Conservation (phyloP, 345 rosid genomes). For the Brassica juncea region DNA sequence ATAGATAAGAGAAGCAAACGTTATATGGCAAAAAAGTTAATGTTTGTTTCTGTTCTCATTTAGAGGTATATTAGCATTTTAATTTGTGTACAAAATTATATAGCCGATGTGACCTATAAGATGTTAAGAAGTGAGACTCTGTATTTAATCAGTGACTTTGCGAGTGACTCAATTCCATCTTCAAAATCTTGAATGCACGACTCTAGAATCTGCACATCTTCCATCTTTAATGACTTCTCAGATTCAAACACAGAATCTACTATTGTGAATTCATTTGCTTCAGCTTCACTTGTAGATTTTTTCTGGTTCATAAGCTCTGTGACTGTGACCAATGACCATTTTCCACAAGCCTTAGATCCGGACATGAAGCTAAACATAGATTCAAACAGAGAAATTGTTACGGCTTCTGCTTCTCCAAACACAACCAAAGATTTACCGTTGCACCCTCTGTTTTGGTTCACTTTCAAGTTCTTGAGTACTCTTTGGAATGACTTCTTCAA, state of each 20-base stretch:
- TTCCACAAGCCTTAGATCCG: constrained; percentile 1
- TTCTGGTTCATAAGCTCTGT: constrained; percentile 27
- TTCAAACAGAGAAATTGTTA: constrained; percentile 15
- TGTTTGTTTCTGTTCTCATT: background rate
- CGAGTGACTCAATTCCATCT: constrained; percentile 47
- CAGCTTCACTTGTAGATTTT: background rate
- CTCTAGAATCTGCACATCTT: constrained; percentile 38
- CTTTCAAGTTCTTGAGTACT: constrained; percentile 39
- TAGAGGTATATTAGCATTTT: background rate
- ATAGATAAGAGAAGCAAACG: background rate
- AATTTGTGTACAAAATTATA: constrained; percentile 11
- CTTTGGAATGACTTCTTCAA: constrained; percentile 48
- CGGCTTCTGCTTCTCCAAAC: constrained; percentile 43
- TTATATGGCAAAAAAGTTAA: background rate
- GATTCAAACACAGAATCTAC: background rate
- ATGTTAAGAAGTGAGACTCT: constrained; percentile 51
- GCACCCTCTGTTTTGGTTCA: constrained; percentile 18
- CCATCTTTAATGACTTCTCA: constrained; percentile 20
- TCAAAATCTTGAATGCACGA: constrained; percentile 49
- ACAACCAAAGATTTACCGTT: background rate
- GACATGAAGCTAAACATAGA: background rate
- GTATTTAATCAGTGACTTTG: constrained; percentile 46
- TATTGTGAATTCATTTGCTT: constrained; percentile 2
- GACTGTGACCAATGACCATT: constrained; percentile 3
- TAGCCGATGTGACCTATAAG: constrained; percentile 19